phyloP scores from a whole-genome alignment of 1,284 basidiomycete species.

The Rhodotorula sp. region DNA sequence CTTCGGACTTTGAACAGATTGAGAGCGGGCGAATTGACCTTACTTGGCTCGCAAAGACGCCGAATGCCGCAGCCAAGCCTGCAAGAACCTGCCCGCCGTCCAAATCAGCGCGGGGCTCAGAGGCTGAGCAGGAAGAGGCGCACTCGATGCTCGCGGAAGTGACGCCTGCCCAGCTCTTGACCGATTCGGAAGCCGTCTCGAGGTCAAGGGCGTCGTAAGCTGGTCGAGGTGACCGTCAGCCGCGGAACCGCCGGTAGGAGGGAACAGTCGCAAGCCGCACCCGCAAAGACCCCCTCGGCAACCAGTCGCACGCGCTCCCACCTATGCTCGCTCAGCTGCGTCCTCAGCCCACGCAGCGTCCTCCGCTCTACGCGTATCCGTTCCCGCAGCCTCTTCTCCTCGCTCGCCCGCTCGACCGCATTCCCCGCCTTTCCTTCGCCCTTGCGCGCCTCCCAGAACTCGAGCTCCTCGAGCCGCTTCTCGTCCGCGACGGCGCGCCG shows the following conservation, averaged over 20 bases:
- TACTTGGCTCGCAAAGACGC: constrained; percentile 3
- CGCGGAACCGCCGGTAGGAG: fast-evolving
- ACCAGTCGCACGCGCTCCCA: constrained; percentile 23
- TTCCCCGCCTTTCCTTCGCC: background rate
- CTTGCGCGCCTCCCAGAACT: constrained; percentile 18
- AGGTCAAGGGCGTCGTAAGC: constrained; percentile 35
- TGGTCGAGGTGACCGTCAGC: background rate
- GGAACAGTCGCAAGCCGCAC: constrained; percentile 8
- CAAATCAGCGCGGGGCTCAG: background rate
- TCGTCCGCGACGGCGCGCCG: constrained; percentile 6
- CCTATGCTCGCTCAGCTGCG: constrained; percentile 14
- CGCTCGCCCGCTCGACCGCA: background rate
- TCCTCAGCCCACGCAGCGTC: constrained; percentile 4
- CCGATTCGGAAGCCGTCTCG: constrained; percentile 5
- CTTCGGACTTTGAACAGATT: no score
- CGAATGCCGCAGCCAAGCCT: constrained; percentile 13
- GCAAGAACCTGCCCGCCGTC: background rate
- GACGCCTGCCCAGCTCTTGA: constrained; percentile 10
- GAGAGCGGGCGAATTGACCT: background rate
- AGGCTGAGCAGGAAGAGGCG: background rate
- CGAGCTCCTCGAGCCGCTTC: constrained; percentile 17
- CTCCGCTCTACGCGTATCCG: constrained; percentile 11
- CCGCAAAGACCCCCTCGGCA: constrained; percentile 27
- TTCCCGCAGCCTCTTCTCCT: constrained; percentile 10
- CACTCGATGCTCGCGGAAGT: constrained; percentile 20